These are phyloP conservation scores for Suhomyces bokatorum DNA, from an alignment of 1,139 yeast genomes.

Conservation along the genomic window DNA sequence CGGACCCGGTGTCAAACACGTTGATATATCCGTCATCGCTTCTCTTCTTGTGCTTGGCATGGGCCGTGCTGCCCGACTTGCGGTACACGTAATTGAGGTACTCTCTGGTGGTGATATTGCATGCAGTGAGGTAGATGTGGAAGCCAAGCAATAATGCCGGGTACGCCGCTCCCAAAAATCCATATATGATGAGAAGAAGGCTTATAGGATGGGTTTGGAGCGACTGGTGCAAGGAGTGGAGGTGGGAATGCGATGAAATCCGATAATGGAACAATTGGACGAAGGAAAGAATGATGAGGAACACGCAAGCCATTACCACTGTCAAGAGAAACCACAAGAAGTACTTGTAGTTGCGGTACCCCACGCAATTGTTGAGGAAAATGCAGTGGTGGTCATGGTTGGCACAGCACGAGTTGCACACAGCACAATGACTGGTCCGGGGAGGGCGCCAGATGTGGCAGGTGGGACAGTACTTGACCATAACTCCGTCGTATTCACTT, in stretches of 20 bases:
- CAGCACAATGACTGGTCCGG: slow-evolving; percentile 44
- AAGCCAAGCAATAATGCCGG: slow-evolving; percentile 54
- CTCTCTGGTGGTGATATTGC: slow-evolving; percentile 73
- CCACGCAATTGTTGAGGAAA: slow-evolving; percentile 44
- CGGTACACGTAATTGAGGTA: slow-evolving; percentile 46
- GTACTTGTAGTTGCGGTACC: slow-evolving; percentile 34
- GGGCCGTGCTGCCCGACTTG: slow-evolving; percentile 8
- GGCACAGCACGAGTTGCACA: slow-evolving; percentile 46
- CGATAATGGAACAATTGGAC: slow-evolving; percentile 28
- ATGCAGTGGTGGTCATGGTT: slow-evolving; percentile 47
- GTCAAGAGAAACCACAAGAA: slow-evolving; percentile 43
- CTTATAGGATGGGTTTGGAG: slow-evolving; percentile 37
- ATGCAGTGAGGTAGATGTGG: slow-evolving; percentile 55
- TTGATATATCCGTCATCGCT: slow-evolving; percentile 29
- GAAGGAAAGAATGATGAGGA: slow-evolving; percentile 28
- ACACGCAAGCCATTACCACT: slow-evolving; percentile 23
- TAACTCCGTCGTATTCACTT: slow-evolving; percentile 31
- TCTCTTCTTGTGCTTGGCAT: slow-evolving; percentile 7
- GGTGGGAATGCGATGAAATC: background rate
- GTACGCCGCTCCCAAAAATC: slow-evolving; percentile 46
- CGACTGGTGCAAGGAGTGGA: slow-evolving; percentile 5
- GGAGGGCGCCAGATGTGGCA: slow-evolving; percentile 53
- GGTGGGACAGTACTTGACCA: slow-evolving; percentile 47
- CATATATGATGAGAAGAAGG: slow-evolving; percentile 50
- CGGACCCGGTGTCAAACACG: slow-evolving; percentile 43